Conservation (phyloP, 2,329 filamentous ascomycete species). For the Cytospora piceae region DNA sequence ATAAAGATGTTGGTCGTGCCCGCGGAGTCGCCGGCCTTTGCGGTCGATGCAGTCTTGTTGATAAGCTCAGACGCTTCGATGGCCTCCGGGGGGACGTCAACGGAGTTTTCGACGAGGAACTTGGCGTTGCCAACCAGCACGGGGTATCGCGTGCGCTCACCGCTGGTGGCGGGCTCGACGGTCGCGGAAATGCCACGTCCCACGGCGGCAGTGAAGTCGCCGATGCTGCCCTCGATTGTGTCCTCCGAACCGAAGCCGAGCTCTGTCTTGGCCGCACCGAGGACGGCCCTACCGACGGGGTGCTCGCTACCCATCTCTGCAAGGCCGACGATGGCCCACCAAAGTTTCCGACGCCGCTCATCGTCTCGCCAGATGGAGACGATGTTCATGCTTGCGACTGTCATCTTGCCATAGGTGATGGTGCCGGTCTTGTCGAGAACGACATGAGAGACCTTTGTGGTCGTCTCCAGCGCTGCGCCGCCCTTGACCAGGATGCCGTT, state of each 20-base stretch:
- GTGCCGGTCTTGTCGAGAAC: constrained; percentile 97
- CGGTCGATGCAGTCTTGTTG: constrained; percentile 49
- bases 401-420: constrained; percentile 94
- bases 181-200: constrained; percentile 83
- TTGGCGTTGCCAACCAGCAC: constrained; percentile 83
- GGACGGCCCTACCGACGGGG: constrained; percentile 88
- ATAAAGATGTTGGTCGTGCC: constrained; percentile 92
- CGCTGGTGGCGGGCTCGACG: constrained; percentile 74
- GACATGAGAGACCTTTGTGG: constrained; percentile 86
- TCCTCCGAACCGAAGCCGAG: constrained; percentile 73
- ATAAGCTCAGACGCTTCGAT: constrained; percentile 65
- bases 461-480: constrained; percentile 86
- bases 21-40: constrained; percentile 49
- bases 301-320: constrained; percentile 96
- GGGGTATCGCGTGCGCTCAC: constrained; percentile 72
- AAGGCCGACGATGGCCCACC: constrained; percentile 97
- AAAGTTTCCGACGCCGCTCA: constrained; percentile 72
- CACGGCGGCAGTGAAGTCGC: constrained; percentile 81
- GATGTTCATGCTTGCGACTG: constrained; percentile 73
- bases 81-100: constrained; percentile 67
- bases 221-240: constrained; percentile 79
- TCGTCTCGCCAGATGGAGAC: constrained; percentile 70
- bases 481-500: constrained; percentile 98
- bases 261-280: constrained; percentile 73
- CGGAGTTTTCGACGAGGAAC: constrained; percentile 72